phyloP scores from a whole-genome alignment of 768 basidiomycete species.

The Dioszegia crocea region DNA sequence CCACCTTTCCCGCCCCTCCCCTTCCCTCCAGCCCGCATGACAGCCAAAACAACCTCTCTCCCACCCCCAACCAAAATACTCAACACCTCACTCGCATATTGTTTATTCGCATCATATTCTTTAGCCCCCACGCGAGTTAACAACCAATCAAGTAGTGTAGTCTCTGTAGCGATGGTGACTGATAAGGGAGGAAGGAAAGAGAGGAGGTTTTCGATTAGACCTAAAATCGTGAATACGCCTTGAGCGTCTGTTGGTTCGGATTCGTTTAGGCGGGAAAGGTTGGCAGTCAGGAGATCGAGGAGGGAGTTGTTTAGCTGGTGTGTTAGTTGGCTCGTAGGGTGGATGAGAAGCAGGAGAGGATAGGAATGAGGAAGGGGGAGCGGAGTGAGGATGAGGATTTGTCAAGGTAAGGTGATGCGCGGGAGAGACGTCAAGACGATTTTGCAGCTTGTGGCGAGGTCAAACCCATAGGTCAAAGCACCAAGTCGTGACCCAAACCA shows the following conservation, averaged over 20 bases:
- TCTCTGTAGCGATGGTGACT: constrained; percentile 65
- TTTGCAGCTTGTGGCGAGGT: too few relatives aligned
- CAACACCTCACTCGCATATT: constrained; percentile 89
- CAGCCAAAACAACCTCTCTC: constrained; percentile 59
- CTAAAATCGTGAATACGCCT: constrained; percentile 90
- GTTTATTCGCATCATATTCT: constrained; percentile 79
- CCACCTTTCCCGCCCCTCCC: too few relatives aligned
- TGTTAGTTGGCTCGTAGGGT: not conserved
- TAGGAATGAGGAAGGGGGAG: not conserved
- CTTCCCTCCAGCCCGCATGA: too few relatives aligned
- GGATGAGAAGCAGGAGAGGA: not conserved
- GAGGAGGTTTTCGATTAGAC: constrained; percentile 87
- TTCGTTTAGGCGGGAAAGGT: constrained; percentile 82
- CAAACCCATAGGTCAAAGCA: too few relatives aligned
- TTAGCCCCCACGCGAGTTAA: constrained; percentile 69
- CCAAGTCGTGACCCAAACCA: too few relatives aligned
- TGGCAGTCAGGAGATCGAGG: constrained; percentile 82
- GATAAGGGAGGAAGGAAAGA: constrained; percentile 78
- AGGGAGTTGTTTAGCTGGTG: constrained; percentile 73
- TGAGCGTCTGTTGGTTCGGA: constrained; percentile 82
- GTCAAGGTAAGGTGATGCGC: too few relatives aligned
- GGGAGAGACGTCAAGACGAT: too few relatives aligned
- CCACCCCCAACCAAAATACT: constrained; percentile 81
- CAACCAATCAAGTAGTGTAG: constrained; percentile 72
- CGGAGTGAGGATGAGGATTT: too few relatives aligned